Percentiles rank a stretch among this genome's conserved stretches.
Evolutionary conservation across 2,329 filamentous ascomycete species (phyloP).

Genomic region (Colletotrichum sp.): DNA sequence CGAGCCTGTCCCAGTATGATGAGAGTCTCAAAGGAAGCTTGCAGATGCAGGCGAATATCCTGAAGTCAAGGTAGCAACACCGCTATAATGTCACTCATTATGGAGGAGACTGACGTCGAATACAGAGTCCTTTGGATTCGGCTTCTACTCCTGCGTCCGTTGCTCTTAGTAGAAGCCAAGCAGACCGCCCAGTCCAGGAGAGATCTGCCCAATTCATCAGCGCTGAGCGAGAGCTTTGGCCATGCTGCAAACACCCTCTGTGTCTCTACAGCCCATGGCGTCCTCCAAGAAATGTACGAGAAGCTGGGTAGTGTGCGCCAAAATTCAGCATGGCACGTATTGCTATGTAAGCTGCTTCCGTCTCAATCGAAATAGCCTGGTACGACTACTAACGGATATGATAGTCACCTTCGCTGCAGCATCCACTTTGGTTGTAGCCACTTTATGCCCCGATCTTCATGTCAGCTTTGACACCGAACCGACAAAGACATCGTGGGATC

Average conservation of each 20-base stretch:
- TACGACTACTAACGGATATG: neutral
- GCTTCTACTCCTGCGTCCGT: neutral
- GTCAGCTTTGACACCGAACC: neutral
- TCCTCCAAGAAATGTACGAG: neutral
- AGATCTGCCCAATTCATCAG: neutral
- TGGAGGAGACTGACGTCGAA: accelerated
- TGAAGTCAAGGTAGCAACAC: neutral
- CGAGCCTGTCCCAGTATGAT: neutral
- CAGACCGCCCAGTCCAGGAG: neutral
- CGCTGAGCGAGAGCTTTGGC: neutral
- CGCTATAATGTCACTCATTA: accelerated
- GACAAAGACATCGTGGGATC: neutral
- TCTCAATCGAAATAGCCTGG: no score
- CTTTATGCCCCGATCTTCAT: neutral
- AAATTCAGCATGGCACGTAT: neutral
- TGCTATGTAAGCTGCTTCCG: neutral
- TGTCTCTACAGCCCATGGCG: neutral
- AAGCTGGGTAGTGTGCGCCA: neutral
- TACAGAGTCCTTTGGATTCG: neutral
- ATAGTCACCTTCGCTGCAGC: neutral
- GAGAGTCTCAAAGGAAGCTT: neutral
- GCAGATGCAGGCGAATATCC: constrained; percentile 1
- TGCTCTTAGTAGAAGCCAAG: neutral
- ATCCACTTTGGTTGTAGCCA: neutral
- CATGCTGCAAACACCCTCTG: neutral